A percentile compares a stretch with the other conserved stretches of the same genome.
These are phyloP conservation scores for Hordeum marinum DNA, from an alignment of 176 grass and related monocot species.

Conservation along the genomic window DNA sequence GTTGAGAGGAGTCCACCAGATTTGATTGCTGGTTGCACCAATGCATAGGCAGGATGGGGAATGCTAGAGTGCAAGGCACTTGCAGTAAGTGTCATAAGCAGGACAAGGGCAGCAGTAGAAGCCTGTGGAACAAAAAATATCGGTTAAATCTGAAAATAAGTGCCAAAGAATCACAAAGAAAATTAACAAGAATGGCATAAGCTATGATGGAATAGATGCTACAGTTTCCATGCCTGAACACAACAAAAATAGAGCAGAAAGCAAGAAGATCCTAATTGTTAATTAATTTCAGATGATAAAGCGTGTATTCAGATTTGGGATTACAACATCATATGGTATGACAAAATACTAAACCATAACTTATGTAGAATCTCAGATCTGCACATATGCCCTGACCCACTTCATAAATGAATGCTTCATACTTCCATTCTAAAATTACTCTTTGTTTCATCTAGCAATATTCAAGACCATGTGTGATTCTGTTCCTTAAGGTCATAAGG, in stretches of 20 bases:
- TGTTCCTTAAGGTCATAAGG: not conserved
- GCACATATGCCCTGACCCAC: not conserved
- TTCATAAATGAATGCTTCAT: not conserved
- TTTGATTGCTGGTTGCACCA: conserved; percentile 33
- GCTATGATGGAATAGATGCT: not conserved
- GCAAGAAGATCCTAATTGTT: not conserved
- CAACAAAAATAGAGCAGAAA: not conserved
- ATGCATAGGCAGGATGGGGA: conserved; percentile 50
- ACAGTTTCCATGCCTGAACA: not conserved
- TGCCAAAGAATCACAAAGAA: not conserved
- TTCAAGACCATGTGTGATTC: not conserved
- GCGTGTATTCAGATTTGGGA: not conserved
- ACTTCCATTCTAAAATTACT: not conserved
- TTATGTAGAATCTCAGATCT: not conserved
- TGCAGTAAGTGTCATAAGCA: conserved; percentile 31
- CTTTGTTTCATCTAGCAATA: not conserved
- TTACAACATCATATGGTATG: not conserved
- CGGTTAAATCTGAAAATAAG: not conserved
- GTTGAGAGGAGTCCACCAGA: conserved; percentile 42
- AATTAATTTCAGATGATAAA: not conserved
- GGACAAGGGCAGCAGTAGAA: conserved; percentile 41
- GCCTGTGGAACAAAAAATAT: conserved; percentile 28
- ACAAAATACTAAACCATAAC: not conserved
- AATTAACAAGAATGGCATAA: not conserved
- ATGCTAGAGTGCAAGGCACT: conserved; percentile 31